Percentiles rank a stretch among this genome's conserved stretches.
Conservation (phyloP, 176 grass and related monocot species). For the Themeda triandra region DNA sequence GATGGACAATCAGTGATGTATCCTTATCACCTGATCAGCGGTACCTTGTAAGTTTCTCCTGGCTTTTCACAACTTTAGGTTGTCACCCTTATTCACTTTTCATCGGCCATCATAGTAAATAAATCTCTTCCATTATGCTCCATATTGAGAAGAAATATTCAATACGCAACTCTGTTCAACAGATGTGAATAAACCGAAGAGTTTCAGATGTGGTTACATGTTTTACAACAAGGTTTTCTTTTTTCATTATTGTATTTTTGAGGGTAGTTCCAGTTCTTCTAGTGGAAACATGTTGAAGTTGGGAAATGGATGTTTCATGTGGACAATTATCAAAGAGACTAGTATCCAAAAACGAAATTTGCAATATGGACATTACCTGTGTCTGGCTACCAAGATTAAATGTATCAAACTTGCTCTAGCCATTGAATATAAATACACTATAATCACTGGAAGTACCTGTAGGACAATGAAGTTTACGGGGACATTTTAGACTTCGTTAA, state of each 20-base stretch:
- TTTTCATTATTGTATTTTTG: background rate
- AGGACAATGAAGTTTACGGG: background rate
- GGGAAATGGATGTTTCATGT: background rate
- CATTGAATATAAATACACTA: background rate
- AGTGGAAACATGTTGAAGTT: background rate
- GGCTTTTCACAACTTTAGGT: background rate
- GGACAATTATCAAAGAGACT: background rate
- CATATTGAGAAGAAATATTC: background rate
- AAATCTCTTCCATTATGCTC: background rate
- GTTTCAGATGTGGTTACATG: constrained; percentile 5
- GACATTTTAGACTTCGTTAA: background rate
- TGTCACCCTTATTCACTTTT: background rate
- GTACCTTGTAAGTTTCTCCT: constrained; percentile 52
- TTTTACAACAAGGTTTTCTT: background rate
- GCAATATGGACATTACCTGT: background rate
- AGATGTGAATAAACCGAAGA: background rate
- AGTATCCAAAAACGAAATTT: background rate
- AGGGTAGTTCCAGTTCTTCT: background rate
- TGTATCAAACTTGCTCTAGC: background rate
- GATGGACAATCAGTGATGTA: constrained; percentile 88
- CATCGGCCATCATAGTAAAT: background rate
- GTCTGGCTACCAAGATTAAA: background rate
- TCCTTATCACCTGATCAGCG: constrained; percentile 67
- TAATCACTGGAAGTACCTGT: background rate
- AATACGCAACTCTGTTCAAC: background rate